These are phyloP conservation scores for Cladosporium austrohemisphaericum DNA, from an alignment of 2,329 filamentous ascomycete species.

Conservation along the genomic window DNA sequence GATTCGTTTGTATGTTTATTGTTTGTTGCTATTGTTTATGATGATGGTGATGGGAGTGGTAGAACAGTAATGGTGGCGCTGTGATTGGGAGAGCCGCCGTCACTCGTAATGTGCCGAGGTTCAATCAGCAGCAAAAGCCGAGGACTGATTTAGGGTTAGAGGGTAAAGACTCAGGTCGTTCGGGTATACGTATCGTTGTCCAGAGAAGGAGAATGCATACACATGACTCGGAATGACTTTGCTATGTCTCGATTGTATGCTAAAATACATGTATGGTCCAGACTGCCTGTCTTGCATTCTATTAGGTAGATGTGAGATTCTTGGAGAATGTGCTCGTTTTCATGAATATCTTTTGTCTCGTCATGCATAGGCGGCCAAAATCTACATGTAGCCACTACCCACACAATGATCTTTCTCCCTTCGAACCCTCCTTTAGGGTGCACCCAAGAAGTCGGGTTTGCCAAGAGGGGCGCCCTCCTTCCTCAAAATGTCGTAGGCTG, in stretches of 20 bases:
- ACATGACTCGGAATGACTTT: too few species aligned
- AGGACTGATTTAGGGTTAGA: not conserved
- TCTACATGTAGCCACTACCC: not conserved
- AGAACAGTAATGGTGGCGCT: constrained; percentile 5
- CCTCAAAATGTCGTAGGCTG: constrained; percentile 59
- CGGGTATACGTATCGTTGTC: not conserved
- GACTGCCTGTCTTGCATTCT: too few species aligned
- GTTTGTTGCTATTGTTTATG: too few species aligned
- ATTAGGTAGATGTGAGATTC: too few species aligned
- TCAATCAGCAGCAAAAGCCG: constrained; percentile 12
- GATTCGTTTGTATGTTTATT: not conserved
- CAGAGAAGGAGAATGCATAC: too few species aligned
- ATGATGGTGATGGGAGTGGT: too few species aligned
- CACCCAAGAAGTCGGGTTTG: constrained; percentile 54
- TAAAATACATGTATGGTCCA: too few species aligned
- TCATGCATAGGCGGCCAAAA: too few species aligned
- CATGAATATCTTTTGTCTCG: too few species aligned
- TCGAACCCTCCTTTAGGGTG: not conserved
- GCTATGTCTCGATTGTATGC: too few species aligned
- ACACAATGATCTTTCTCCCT: not conserved
- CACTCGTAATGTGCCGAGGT: constrained; percentile 3
- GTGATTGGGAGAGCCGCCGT: constrained; percentile 8
- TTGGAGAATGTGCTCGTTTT: too few species aligned
- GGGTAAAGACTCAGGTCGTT: not conserved
- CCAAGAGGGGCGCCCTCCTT: constrained; percentile 60